Base-by-base conservation (phyloP, 257 asterid genomes). In the Jacaranda copaia region DNA sequence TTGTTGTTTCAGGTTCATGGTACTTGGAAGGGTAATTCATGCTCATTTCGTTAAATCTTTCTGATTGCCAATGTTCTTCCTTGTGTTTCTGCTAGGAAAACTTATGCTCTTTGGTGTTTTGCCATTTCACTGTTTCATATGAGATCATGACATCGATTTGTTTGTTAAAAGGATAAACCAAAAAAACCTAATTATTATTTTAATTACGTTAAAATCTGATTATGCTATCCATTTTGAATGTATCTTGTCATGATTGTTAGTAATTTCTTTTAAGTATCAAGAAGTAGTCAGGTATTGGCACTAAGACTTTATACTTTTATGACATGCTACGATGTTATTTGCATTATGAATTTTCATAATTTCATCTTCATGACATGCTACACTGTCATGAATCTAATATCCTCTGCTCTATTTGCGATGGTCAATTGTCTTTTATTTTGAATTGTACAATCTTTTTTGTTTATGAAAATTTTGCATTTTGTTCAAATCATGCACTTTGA, bases 401-500 rank as follows among this genome's bases (percentile, higher is more conserved):
- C 19, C 55, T 68, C 19, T 53, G 14, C 20, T 72, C n/a, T 35
- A 51, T 68, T 18, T 40, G 65, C 52, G 45, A 49, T n/a, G 32
- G 7, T 61, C 56, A 58, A 49, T 35, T 20, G 0, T 58, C 4
- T 62, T 68, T 71, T 76, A 68, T 32, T 18, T 55, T 58, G 52
- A 25, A 64, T 19, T 58, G 4, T 18, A 61, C 43, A 57, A 53
- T 75, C 32, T 25, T 40, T 56, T 68, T 62, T 77, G 75, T 48
- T 74, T 43, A 46, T 58, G 62, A 60, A 69, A 67, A 32, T 10
- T 62, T 14, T 58, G 52, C 4, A 12, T 51, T 51, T 72, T 58
- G 49, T 45, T 45, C 36, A 46, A 49, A 70, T 67, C 71, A 38
- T 75, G 66, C 56, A 40, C 25, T 86, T 73, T 71, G 77, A 71